Base-by-base conservation (phyloP, 208 protist species). In the Trypanosoma congolense region DNA sequence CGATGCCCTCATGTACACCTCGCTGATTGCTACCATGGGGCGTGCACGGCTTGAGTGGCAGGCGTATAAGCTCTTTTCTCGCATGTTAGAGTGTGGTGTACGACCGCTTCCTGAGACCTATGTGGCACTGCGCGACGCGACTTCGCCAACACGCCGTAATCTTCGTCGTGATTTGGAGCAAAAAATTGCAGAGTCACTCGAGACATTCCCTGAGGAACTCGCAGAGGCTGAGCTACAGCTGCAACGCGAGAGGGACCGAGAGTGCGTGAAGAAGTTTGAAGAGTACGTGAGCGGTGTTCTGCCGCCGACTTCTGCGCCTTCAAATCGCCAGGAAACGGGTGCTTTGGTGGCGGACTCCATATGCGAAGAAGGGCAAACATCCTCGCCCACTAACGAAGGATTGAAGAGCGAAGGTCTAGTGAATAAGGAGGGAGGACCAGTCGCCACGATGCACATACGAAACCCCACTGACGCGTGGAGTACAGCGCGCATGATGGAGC, bases 11-110 rank as follows among this genome's bases (percentile, higher is more conserved):
- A 94, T 91, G 83, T 96, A 96, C 79, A 96, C 84, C n/a, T 80
- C 81, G 1, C 75, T 96, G 31, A 95, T 96, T 51, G 63, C 71
- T 19, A 93, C 76, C 31, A 96, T 96, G 91, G 91, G 73, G 19
- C 67, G 73, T 1, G 87, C 87, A 8, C 65, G 77, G 5, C 57
- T 95, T 30, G 91, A 96, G 76, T 94, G 87, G 85, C 87, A 94
- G 76, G 91, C 91, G 24, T 96, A 94, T 65, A 96, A 96, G 64
- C 73, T 96, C 19, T 96, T 96, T 58, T 93, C 87, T 12, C 78
- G 91, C 31, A 96, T 96, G 91, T 59, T 96, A 18, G 87, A 96
- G 65, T 64, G 79, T 41, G 58, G 80, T 33, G 66, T 96, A 10
- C 74, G 73, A 19, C 91, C 91, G 10, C 66, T 95, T 25, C 91